Percentiles rank a stretch among this genome's conserved stretches.
Conservation (phyloP, 257 asterid genomes). For the Buddleja alternifolia region DNA sequence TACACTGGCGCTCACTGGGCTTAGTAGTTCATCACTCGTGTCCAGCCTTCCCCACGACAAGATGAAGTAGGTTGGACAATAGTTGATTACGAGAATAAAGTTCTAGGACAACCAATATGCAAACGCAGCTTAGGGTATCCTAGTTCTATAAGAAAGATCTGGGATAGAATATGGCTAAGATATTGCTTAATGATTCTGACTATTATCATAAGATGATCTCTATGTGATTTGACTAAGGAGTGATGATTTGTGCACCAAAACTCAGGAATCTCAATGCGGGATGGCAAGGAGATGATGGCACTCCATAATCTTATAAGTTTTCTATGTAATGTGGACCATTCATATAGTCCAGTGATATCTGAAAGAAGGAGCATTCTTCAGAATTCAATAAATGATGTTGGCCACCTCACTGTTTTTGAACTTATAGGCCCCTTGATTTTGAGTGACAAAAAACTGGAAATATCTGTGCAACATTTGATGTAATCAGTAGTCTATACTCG, state of each 20-base stretch:
- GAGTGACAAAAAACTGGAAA: neutral
- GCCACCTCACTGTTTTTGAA: neutral
- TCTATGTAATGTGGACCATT: neutral
- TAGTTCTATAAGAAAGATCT: constrained; percentile 19
- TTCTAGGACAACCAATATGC: no score
- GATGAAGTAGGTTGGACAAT: no score
- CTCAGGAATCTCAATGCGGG: constrained; percentile 1
- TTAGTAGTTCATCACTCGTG: no score
- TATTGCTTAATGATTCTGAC: constrained; percentile 2
- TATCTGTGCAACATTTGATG: neutral
- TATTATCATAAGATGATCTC: neutral
- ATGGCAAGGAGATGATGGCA: neutral
- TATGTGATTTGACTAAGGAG: neutral
- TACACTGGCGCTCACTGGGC: no score
- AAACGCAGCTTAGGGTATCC: neutral
- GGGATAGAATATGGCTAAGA: neutral
- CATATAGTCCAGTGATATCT: neutral
- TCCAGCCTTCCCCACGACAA: no score
- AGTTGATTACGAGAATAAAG: no score
- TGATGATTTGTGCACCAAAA: neutral
- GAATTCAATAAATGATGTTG: neutral
- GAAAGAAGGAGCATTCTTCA: constrained; percentile 8
- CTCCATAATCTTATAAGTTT: neutral
- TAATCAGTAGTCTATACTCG: neutral
- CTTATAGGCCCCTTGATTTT: neutral